Base-by-base conservation (phyloP, 345 rosid species). In the Abelmoschus esculentus region DNA sequence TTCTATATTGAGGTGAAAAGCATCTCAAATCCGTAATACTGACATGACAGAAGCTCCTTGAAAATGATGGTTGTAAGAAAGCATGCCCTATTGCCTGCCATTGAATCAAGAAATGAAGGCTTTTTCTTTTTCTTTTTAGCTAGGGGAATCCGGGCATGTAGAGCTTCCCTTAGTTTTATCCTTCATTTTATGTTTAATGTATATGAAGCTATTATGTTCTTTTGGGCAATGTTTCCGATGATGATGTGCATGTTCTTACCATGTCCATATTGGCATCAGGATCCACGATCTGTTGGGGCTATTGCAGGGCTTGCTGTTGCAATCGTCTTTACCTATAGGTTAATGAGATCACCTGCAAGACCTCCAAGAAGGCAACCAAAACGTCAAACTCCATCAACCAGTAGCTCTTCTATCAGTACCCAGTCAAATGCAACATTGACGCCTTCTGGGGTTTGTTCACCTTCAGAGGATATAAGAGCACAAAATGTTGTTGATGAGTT, bases 291-390 rank as follows among this genome's bases (percentile, higher is more conserved):
- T 8, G 85, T 87, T 67, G 98, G 98, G 68, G 98, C 99, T 22
- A 83, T 92, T 61, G 99, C 95, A 13, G 98, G 99, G 54, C 86
- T 96, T 77, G 98, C 99, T 64, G 86, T 96, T 50, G 98, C 98
- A 2, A 81, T 96, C 62, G 84, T 89, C 36, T 92, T 92, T 71
- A 85, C 92, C 5, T 96, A 93, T 93, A 87, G 91, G 70, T 77
- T 90, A 57, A 69, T 89, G 66, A 87, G 99, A 79, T 77, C 96
- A 40, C 87, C 93, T 19, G 68, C 78, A 58, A 86, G 75, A 59
- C 81, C 82, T 70, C 95, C 76, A 61, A 85, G 91, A 82, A 86
- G 97, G 83, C 90, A 74, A 66, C 96, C 90, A 0, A 90, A 96
- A 81, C 83, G 90, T 4, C 92, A 83, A 73, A 76, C 80, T 69